Evolutionary conservation across 2,329 filamentous ascomycete species (phyloP).

Genomic region (Metarhizium robertsii): DNA sequence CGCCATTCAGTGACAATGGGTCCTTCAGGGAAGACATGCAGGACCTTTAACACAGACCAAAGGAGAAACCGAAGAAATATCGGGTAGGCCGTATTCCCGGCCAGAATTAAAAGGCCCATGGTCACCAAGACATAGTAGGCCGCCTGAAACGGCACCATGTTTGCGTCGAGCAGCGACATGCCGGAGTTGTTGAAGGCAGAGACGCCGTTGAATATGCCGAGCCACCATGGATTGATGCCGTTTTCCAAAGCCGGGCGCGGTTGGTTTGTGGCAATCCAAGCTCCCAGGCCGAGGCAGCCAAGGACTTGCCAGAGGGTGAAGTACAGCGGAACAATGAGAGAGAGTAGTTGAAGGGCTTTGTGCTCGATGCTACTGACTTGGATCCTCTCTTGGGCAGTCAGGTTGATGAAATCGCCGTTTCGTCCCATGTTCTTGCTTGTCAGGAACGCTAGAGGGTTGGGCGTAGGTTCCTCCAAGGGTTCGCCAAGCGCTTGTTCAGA

Average conservation of each 20-base stretch:
- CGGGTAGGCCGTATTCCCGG: constrained; percentile 58
- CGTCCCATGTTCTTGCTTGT: constrained; percentile 25
- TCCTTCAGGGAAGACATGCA: background rate
- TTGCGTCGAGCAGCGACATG: constrained; percentile 57
- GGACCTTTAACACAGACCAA: constrained; percentile 29
- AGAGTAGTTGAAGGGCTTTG: constrained; percentile 49
- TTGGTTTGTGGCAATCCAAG: constrained; percentile 47
- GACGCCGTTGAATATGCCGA: constrained; percentile 57
- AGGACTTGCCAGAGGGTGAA: constrained; percentile 50
- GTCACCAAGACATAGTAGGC: constrained; percentile 40
- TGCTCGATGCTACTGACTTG: constrained; percentile 35
- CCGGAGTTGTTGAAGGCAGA: constrained; percentile 66
- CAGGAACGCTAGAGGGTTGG: background rate
- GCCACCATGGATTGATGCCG: constrained; percentile 57
- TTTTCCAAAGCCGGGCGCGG: constrained; percentile 40
- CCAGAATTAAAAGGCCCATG: constrained; percentile 50
- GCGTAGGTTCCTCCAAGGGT: too few relatives aligned
- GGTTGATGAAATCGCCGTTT: constrained; percentile 45
- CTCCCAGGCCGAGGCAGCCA: constrained; percentile 48
- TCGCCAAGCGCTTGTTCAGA: too few relatives aligned
- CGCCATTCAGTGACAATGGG: constrained; percentile 25
- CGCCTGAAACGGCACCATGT: constrained; percentile 52
- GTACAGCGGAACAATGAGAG: constrained; percentile 51
- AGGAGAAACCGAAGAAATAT: constrained; percentile 52
- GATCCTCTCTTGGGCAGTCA: constrained; percentile 44